Conservation (phyloP, 257 asterid genomes). For the Gentiana dahurica region DNA sequence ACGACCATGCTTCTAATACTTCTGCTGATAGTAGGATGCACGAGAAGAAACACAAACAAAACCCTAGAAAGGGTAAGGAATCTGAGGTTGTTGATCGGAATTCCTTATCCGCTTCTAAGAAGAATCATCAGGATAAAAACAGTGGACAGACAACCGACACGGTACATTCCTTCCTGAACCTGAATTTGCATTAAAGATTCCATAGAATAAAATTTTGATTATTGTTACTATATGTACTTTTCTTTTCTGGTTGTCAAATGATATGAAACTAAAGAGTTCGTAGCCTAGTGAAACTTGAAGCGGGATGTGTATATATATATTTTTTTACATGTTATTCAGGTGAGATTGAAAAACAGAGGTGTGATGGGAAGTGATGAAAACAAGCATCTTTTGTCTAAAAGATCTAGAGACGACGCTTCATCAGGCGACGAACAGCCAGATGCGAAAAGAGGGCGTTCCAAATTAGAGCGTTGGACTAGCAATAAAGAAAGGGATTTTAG, state of each 20-base stretch:
- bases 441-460: constrained; percentile 73
- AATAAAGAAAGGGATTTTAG: constrained; percentile 69
- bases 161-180: constrained; percentile 56
- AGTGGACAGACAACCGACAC: constrained; percentile 46
- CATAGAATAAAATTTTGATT: constrained; percentile 3
- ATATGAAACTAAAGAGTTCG: not conserved
- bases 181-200: constrained; percentile 15
- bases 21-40: constrained; percentile 49
- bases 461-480: constrained; percentile 88
- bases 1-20: constrained; percentile 45
- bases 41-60: constrained; percentile 48
- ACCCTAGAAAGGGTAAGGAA: constrained; percentile 57
- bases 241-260: not conserved
- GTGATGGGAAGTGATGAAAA: constrained; percentile 36
- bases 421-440: constrained; percentile 52
- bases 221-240: no score
- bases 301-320: no score
- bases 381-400: constrained; percentile 38
- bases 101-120: constrained; percentile 38
- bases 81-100: constrained; percentile 48
- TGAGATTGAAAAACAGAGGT: constrained; percentile 36
- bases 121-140: constrained; percentile 44
- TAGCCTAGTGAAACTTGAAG: no score
- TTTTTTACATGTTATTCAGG: constrained; percentile 29
- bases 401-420: constrained; percentile 39